Evolutionary conservation across 2,329 filamentous ascomycete genomes (phyloP).

Genomic region (Pestalotiopsis sp.): DNA sequence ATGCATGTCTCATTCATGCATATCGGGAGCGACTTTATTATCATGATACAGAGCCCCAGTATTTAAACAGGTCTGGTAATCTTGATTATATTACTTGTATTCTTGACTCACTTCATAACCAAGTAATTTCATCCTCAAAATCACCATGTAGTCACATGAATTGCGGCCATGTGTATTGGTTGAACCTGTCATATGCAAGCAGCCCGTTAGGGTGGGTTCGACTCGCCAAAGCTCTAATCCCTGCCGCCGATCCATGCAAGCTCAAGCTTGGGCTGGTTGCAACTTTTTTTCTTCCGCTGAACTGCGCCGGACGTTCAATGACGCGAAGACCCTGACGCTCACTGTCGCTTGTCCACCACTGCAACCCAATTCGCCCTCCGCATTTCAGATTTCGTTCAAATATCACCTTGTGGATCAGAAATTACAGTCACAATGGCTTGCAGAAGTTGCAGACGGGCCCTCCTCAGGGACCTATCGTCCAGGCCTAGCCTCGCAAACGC

Average conservation of each 20-base stretch:
- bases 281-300: slow-evolving; percentile 14
- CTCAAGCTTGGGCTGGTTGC: slow-evolving; percentile 8
- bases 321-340: slow-evolving; percentile 22
- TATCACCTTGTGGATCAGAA: too few species aligned
- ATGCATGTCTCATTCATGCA: too few species aligned
- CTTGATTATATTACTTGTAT: too few species aligned
- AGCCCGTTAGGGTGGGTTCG: background rate
- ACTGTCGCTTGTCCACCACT: background rate
- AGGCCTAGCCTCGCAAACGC: background rate
- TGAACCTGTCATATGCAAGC: slow-evolving; percentile 13
- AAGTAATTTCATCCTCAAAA: too few species aligned
- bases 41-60: too few species aligned
- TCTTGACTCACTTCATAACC: too few species aligned
- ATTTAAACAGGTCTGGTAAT: too few species aligned
- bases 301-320: slow-evolving; percentile 18
- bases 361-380: background rate
- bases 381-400: background rate
- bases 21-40: too few species aligned
- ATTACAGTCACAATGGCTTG: slow-evolving; percentile 4
- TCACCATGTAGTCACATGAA: too few species aligned
- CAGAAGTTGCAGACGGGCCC: background rate
- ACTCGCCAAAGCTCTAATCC: slow-evolving; percentile 4
- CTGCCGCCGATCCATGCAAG: slow-evolving; percentile 11
- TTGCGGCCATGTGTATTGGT: background rate
- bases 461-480: background rate